These are phyloP conservation scores for Candida ipomoeae DNA, from an alignment of 805 yeast genomes.

Conservation along the genomic window DNA sequence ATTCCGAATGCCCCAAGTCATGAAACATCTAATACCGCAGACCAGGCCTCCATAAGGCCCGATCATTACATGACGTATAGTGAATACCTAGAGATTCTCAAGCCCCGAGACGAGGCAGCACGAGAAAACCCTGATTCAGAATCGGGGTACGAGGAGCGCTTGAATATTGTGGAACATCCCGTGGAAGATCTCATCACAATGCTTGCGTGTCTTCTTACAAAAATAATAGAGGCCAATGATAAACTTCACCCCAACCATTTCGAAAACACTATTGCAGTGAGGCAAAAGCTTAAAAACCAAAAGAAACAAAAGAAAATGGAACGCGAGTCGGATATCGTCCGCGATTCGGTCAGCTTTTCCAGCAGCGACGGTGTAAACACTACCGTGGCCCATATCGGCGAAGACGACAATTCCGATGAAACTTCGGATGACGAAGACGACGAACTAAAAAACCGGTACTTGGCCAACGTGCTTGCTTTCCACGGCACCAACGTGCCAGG, in stretches of 20 bases:
- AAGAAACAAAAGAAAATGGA: slow-evolving; percentile 26
- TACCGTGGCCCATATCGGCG: slow-evolving; percentile 19
- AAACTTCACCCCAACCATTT: slow-evolving; percentile 67
- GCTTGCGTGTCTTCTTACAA: slow-evolving; percentile 80
- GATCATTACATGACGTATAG: slow-evolving; percentile 43
- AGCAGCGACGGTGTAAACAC: slow-evolving; percentile 15
- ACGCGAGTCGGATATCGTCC: slow-evolving; percentile 8
- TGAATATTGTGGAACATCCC: slow-evolving; percentile 79
- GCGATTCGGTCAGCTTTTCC: slow-evolving; percentile 10
- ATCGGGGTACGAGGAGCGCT: slow-evolving; percentile 43
- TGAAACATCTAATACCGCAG: not conserved
- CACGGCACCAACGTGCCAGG: slow-evolving; percentile 97
- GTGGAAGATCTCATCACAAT: slow-evolving; percentile 75
- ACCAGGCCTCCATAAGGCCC: slow-evolving; percentile 22
- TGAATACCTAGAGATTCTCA: slow-evolving; percentile 34
- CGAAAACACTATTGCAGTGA: slow-evolving; percentile 40
- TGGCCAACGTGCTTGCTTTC: slow-evolving; percentile 77
- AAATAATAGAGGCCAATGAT: slow-evolving; percentile 89
- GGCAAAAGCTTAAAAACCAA: slow-evolving; percentile 37
- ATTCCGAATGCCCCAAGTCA: not conserved
- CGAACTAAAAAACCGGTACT: slow-evolving; percentile 46
- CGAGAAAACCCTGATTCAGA: slow-evolving; percentile 11
- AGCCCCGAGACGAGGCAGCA: slow-evolving; percentile 13
- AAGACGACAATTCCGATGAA: slow-evolving; percentile 21
- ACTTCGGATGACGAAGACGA: slow-evolving; percentile 32